Conservation (phyloP, 2,329 filamentous ascomycete species). For the Fonsecaea pugnacius region DNA sequence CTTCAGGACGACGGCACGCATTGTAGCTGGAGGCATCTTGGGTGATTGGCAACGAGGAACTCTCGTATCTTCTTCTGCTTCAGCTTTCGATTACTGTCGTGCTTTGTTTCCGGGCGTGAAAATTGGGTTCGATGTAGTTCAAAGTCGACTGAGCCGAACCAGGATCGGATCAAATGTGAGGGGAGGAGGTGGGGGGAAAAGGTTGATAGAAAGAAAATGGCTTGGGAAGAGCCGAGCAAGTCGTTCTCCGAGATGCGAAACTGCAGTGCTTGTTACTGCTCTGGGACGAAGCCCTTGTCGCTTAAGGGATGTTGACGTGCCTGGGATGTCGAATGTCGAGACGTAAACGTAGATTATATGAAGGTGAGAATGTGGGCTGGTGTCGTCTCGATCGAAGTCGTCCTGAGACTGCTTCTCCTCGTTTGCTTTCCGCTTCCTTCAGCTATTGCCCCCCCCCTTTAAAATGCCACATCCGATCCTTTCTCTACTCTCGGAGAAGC, state of each 20-base stretch:
- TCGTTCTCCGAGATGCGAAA: background rate
- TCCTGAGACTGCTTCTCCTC: slow-evolving; percentile 1
- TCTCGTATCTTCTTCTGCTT: background rate
- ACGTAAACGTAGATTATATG: background rate
- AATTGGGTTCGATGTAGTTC: background rate
- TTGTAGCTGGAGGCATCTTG: slow-evolving; percentile 35
- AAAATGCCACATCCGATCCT: background rate
- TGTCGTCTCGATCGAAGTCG: background rate
- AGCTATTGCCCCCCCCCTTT: background rate
- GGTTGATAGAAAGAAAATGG: too few species aligned
- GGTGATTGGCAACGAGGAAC: background rate
- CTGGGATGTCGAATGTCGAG: background rate
- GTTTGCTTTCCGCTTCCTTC: background rate
- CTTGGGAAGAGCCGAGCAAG: background rate
- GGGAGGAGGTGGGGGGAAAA: background rate
- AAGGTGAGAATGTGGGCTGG: background rate
- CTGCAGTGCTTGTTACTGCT: background rate
- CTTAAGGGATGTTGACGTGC: background rate
- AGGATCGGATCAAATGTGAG: background rate
- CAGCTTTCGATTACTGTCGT: background rate
- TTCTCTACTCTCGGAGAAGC: background rate
- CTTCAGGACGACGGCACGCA: slow-evolving; percentile 38
- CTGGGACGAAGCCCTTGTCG: background rate
- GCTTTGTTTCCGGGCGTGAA: background rate
- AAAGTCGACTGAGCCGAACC: background rate